phyloP scores from a whole-genome alignment of 169 alveolate species.

The Cryptosporidium tyzzeri region DNA sequence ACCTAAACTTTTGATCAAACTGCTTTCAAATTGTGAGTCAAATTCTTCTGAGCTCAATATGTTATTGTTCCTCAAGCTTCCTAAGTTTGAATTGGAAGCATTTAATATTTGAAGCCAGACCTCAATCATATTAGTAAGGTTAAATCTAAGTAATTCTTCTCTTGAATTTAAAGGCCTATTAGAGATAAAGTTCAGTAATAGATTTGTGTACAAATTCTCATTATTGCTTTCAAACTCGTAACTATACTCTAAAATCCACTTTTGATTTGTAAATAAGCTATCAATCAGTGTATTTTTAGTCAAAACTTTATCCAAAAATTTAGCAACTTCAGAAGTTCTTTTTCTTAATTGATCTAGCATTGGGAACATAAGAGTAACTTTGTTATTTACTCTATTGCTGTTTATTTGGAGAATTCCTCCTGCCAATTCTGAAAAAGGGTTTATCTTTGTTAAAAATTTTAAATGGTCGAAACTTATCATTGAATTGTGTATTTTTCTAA shows the following conservation, averaged over 20 bases:
- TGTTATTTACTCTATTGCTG: slow-evolving; percentile 28
- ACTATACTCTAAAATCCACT: slow-evolving; percentile 1
- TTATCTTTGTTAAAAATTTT: background rate
- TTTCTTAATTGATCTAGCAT: background rate
- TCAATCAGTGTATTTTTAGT: background rate
- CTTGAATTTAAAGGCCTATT: slow-evolving; percentile 12
- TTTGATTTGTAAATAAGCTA: background rate
- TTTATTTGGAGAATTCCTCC: slow-evolving; percentile 33
- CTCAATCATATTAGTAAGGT: slow-evolving; percentile 17
- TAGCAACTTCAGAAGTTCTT: background rate
- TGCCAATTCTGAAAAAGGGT: slow-evolving; percentile 36
- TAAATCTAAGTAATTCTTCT: slow-evolving; percentile 5
- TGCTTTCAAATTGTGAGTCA: background rate
- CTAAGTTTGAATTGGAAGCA: background rate
- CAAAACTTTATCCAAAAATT: background rate
- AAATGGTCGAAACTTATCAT: background rate
- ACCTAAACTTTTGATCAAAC: background rate
- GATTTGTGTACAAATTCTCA: slow-evolving; percentile 32
- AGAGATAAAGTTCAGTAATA: slow-evolving; percentile 11
- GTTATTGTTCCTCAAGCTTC: background rate
- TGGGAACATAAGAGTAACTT: slow-evolving; percentile 32
- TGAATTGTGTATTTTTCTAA: background rate
- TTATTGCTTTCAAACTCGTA: slow-evolving; percentile 31
- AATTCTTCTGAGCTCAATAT: background rate
- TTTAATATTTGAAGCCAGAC: slow-evolving; percentile 24